These are phyloP conservation scores for Pyrus bretschneideri DNA, from an alignment of 306 rosid genomes.

Conservation along the genomic window DNA sequence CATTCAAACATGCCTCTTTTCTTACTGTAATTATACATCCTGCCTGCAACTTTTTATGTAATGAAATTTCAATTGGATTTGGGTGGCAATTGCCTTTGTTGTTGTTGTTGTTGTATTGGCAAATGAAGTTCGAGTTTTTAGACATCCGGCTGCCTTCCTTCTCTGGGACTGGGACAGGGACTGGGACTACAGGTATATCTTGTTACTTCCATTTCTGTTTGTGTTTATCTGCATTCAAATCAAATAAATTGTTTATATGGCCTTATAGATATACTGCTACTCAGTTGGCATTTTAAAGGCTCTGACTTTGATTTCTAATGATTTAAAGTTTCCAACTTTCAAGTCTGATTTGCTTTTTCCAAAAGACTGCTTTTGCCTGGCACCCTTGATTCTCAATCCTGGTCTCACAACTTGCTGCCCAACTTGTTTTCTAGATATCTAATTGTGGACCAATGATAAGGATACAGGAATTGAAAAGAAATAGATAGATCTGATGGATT, in stretches of 20 bases:
- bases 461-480: not conserved
- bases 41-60: constrained; percentile 23
- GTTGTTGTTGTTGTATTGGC: constrained; percentile 34
- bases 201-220: not conserved
- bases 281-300: not conserved
- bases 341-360: not conserved
- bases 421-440: not conserved
- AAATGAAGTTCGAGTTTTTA: constrained; percentile 55
- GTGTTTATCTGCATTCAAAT: constrained; percentile 9
- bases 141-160: constrained; percentile 47
- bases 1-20: not conserved
- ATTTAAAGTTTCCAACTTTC: not conserved
- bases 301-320: not conserved
- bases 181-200: constrained; percentile 28
- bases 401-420: not conserved
- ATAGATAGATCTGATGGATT: not conserved
- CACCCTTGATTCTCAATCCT: not conserved
- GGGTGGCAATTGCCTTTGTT: constrained; percentile 2
- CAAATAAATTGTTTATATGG: not conserved
- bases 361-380: not conserved
- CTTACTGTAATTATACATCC: not conserved
- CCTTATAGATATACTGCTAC: not conserved
- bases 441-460: not conserved
- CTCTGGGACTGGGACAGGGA: not conserved
- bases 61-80: constrained; percentile 25